Base-by-base conservation (phyloP, 768 basidiomycete genomes). In the Krasilnikovozyma curviuscula region DNA sequence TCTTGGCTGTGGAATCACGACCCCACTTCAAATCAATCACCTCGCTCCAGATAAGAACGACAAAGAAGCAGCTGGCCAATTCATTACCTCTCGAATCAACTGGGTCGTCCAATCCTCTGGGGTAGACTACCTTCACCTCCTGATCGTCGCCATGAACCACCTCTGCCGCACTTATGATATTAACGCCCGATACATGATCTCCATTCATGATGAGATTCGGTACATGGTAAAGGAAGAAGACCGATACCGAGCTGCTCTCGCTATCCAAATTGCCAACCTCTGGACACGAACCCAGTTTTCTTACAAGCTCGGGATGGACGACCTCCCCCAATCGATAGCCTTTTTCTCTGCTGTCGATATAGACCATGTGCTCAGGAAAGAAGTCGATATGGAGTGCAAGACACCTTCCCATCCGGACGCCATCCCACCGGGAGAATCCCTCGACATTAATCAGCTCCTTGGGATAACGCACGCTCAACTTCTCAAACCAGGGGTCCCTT, bases 71-170 rank as follows among this genome's bases (percentile, higher is more conserved):
- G 18, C 38, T 23, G 39, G 30, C 7, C 74, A 75, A 29, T 97
- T 83, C 63, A 79, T 97, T 73, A 81, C 93, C 0, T 93, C 86
- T 6, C 76, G 93, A 35, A 89, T 97, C 68, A 98, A 98, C 60
- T 97, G 93, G 93, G 93, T 89, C 41, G 93, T 97, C 6, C 93
- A 97, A 59, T 95, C 89, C 3, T 93, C 88, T 0, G 93, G 91
- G 3, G 91, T 97, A 35, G 93, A 97, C 64, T 97, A 98, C 61
- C 78, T 97, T 8, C 93, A 98, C 59, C 76, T 98, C 32, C 74
- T 97, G 50, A 85, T 98, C 58, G 84, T 89, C 40, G 75, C 85
- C 5, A 97, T 95, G 89, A 76, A 86, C 52, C 72, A 91, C 61
- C 74, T 98, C 31, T 77, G 79, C 48, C 63, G 65, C 38, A 40